A percentile compares a stretch with the other conserved stretches of the same genome.
Conservation (phyloP, 495 filamentous ascomycete genomes). For the Daldinia bambusicola region DNA sequence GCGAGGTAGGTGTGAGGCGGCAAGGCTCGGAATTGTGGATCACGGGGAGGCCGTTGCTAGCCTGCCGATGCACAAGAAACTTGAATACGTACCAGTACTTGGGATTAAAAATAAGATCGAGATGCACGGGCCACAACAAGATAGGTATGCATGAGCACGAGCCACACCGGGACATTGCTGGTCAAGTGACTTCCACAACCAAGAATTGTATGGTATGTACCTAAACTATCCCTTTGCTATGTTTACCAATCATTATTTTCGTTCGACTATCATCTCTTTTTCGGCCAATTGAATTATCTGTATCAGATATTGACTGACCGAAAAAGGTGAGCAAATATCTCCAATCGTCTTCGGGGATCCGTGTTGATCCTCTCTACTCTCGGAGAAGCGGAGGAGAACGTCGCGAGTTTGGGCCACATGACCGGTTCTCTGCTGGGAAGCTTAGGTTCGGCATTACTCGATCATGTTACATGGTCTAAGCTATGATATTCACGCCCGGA, state of each 20-base stretch:
- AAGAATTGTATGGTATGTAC: neutral
- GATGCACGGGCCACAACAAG: constrained; percentile 8
- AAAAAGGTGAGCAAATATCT: constrained; percentile 19
- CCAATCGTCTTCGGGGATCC: constrained; percentile 16
- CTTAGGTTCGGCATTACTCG: constrained; percentile 42
- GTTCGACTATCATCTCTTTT: constrained; percentile 13
- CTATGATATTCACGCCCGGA: constrained; percentile 17
- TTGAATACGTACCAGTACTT: constrained; percentile 15
- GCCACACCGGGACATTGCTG: neutral
- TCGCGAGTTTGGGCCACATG: constrained; percentile 32
- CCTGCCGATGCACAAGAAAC: constrained; percentile 25
- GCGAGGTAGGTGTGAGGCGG: constrained; percentile 33
- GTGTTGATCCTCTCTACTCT: constrained; percentile 33
- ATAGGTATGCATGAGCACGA: constrained; percentile 4
- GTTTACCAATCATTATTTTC: constrained; percentile 37
- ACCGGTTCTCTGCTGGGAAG: constrained; percentile 26
- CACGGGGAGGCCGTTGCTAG: constrained; percentile 47
- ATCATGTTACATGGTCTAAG: constrained; percentile 14
- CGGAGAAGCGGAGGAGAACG: constrained; percentile 21
- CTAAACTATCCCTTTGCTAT: neutral
- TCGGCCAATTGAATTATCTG: constrained; percentile 29
- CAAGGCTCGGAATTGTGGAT: constrained; percentile 40
- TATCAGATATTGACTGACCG: constrained; percentile 33
- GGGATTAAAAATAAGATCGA: constrained; percentile 5
- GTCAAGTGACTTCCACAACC: constrained; percentile 42